Percentiles rank a stretch among this genome's conserved stretches.
Conservation (phyloP, 1,284 basidiomycete genomes). For the Amylostereum areolatum region DNA sequence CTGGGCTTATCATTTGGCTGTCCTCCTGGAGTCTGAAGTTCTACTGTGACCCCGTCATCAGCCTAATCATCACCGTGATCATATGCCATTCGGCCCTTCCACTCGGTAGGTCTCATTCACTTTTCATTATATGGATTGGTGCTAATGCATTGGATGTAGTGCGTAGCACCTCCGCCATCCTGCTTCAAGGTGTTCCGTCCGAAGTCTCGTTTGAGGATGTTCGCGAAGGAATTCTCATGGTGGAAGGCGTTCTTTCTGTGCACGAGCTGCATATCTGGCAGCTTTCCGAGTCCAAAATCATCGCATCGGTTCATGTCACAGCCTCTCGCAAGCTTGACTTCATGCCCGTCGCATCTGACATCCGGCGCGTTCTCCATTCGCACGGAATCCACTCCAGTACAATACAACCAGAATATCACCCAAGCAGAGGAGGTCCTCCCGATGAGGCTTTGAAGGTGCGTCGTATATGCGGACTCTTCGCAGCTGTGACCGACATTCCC, state of each 20-base stretch:
- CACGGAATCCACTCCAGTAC: conserved; percentile 94
- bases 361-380: conserved; percentile 79
- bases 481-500: background rate
- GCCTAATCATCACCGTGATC: conserved; percentile 91
- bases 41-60: conserved; percentile 93
- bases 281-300: conserved; percentile 81
- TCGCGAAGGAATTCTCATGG: conserved; percentile 69
- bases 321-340: conserved; percentile 80
- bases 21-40: conserved; percentile 74
- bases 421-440: conserved; percentile 28
- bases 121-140: conserved; percentile 6
- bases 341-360: conserved; percentile 84
- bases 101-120: conserved; percentile 54
- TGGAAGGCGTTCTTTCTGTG: conserved; percentile 86
- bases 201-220: conserved; percentile 88
- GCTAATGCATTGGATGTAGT: conserved; percentile 39
- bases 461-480: conserved; percentile 34
- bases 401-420: conserved; percentile 78
- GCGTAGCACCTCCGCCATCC: conserved; percentile 90
- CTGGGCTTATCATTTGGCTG: conserved; percentile 91
- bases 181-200: conserved; percentile 94
- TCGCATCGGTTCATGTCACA: conserved; percentile 94
- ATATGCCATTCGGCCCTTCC: conserved; percentile 96
- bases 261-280: conserved; percentile 99
- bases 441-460: conserved; percentile 44